A percentile compares a stretch with the other conserved stretches of the same genome.
phyloP scores from a whole-genome alignment of 2,329 filamentous ascomycete genomes.

The Trichoderma koningiopsis region DNA sequence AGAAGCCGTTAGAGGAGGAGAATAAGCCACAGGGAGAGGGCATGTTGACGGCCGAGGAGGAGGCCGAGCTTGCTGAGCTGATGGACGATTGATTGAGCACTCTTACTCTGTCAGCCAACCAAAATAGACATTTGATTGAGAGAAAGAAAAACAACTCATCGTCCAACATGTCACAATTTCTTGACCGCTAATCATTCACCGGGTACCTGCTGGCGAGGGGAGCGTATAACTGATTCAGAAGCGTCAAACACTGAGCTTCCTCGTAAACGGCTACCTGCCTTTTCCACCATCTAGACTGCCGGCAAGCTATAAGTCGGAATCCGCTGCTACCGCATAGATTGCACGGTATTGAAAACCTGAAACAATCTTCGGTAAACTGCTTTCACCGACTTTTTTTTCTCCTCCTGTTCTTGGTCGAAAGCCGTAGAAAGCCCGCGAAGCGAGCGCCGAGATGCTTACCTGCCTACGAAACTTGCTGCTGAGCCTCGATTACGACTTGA shows the following conservation, averaged over 20 bases:
- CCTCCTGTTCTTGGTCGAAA: too few relatives aligned
- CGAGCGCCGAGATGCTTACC: background rate
- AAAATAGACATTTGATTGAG: background rate
- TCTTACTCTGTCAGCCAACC: background rate
- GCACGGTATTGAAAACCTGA: background rate
- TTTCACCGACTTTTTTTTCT: background rate
- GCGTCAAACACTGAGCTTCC: background rate
- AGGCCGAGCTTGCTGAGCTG: conserved; percentile 86
- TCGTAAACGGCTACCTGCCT: conserved; percentile 13
- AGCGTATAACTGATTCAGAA: background rate
- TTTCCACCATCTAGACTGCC: background rate
- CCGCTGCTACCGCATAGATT: background rate
- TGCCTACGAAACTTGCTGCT: background rate
- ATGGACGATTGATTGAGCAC: conserved; percentile 61
- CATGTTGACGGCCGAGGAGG: conserved; percentile 82
- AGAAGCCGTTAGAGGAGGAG: conserved; percentile 55
- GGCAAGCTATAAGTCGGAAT: background rate
- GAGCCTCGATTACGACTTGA: background rate
- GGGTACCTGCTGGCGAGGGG: background rate
- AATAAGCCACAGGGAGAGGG: conserved; percentile 48
- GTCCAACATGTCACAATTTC: background rate
- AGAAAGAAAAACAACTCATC: background rate
- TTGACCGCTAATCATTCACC: background rate
- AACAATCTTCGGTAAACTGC: background rate
- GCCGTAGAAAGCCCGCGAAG: background rate